Evolutionary conservation across 805 yeast genomes (phyloP), one percentile per base, ranked within the genome.

Genomic region (Wickerhamomyces alni): DNA sequence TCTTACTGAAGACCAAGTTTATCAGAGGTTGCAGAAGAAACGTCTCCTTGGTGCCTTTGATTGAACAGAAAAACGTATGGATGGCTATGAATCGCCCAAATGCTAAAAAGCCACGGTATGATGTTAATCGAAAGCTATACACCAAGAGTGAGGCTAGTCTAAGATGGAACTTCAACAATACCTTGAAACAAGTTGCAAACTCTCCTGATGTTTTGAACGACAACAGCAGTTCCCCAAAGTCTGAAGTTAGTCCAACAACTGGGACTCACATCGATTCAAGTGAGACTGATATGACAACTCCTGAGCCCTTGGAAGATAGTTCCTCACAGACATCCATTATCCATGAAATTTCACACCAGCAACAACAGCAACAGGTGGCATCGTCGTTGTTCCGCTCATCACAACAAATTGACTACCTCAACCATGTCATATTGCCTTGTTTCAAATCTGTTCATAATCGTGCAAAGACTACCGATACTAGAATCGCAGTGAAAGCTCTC

Each of bases 1-100:
- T 65, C 12, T 64, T 93, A 35, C 62, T 85, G 42, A 70, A 69
- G 33, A 72, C 70, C 36, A 67, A 68, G 36, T 82, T 81, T 52
- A 61, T 83, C 16, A 66, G 63, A 35, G 54, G 57, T 31, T 51
- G 58, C 30, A 61, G 58, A 44, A 53, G 58, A 39, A 54, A 58
- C 24, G 45, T 51, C 5, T 54, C 57, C 38, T 49, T 67, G 35
- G 46, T 59, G 10, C 55, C 54, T 22, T 51, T 71, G 45, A 62
- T 76, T 33, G 54, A 62, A 37, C 59, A 58, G 27, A 75, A 69
- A 49, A 61, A 69, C 28, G 50, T 54, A 16, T 60, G 65, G 59
- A 51, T 63, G 42, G 53, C 58, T 26, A 41, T 47, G n/a, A 45
- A 58, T 21, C 63, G 62, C 39, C 44, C 49, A 7, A 45, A 51